Conservation (phyloP, 345 rosid genomes). For the Euphorbia lathyris region DNA sequence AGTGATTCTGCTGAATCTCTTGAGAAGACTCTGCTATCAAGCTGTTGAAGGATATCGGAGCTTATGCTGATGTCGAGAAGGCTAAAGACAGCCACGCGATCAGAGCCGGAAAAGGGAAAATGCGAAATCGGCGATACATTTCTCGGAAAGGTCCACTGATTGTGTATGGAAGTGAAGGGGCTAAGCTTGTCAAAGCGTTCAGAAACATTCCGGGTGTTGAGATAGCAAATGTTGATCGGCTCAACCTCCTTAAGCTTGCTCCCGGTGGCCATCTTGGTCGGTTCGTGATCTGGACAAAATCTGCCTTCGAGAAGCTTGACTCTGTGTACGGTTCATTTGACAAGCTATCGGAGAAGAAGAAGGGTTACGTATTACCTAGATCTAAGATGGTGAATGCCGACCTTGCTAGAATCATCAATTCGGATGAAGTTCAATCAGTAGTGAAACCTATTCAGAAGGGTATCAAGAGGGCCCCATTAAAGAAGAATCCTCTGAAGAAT, state of each 20-base stretch:
- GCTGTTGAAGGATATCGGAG: slow-evolving; percentile 81
- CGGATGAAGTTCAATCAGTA: slow-evolving; percentile 87
- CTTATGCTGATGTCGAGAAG: slow-evolving; percentile 77
- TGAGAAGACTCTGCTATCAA: slow-evolving; percentile 87
- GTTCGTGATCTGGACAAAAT: slow-evolving; percentile 89
- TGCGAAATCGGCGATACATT: slow-evolving; percentile 83
- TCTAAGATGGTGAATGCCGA: slow-evolving; percentile 97
- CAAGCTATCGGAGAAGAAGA: slow-evolving; percentile 80
- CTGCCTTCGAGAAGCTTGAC: slow-evolving; percentile 90
- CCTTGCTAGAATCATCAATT: slow-evolving; percentile 77
- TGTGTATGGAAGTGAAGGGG: slow-evolving; percentile 75
- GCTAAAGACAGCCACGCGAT: slow-evolving; percentile 84
- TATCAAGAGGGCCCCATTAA: slow-evolving; percentile 69
- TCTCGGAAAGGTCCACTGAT: slow-evolving; percentile 87
- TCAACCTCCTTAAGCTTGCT: slow-evolving; percentile 77
- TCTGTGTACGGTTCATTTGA: slow-evolving; percentile 83
- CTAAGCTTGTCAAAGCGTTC: slow-evolving; percentile 87
- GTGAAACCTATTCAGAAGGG: slow-evolving; percentile 76
- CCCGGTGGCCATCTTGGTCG: slow-evolving; percentile 99
- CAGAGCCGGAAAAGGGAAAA: slow-evolving; percentile 87
- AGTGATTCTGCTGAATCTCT: slow-evolving; percentile 62
- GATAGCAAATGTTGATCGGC: slow-evolving; percentile 77
- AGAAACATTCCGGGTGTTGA: slow-evolving; percentile 95
- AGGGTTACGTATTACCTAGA: slow-evolving; percentile 84
- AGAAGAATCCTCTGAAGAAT: slow-evolving; percentile 96